These are phyloP conservation scores for Backusella mclennaniae DNA, from an alignment of 192 early-diverging fungal species.

Conservation along the genomic window DNA sequence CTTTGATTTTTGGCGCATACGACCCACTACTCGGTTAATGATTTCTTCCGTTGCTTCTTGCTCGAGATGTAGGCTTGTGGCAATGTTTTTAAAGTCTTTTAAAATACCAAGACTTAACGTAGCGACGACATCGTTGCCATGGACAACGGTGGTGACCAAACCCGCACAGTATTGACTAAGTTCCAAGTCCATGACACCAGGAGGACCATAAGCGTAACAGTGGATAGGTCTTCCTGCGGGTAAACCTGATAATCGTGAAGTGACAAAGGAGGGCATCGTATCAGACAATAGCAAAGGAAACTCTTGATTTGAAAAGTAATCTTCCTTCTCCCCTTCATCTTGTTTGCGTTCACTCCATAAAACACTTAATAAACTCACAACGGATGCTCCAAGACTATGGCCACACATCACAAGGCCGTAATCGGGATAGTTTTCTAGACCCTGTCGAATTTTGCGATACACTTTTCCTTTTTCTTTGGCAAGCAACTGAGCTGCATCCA, in stretches of 20 bases:
- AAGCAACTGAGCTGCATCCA: constrained; percentile 71
- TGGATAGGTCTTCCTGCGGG: constrained; percentile 75
- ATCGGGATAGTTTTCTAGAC: constrained; percentile 68
- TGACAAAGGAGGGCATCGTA: constrained; percentile 56
- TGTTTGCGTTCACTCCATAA: constrained; percentile 63
- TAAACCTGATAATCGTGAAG: constrained; percentile 57
- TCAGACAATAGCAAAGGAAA: constrained; percentile 30
- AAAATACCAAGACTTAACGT: constrained; percentile 73
- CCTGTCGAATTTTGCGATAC: constrained; percentile 66
- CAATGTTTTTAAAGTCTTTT: constrained; percentile 75
- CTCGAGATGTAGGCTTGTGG: constrained; percentile 60
- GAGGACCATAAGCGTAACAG: constrained; percentile 83
- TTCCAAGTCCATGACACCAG: constrained; percentile 67
- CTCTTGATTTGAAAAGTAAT: constrained; percentile 4
- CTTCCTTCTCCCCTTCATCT: background rate
- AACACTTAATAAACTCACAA: constrained; percentile 77
- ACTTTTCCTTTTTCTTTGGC: constrained; percentile 66
- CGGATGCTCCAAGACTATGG: constrained; percentile 86
- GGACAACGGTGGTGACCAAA: constrained; percentile 80
- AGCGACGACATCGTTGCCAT: constrained; percentile 77
- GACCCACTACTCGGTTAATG: constrained; percentile 54
- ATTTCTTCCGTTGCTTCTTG: constrained; percentile 62
- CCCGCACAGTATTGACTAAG: constrained; percentile 66
- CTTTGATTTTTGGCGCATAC: constrained; percentile 27
- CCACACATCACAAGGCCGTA: constrained; percentile 86